Conservation (phyloP, 1,139 yeast genomes). For the Nakaseomyces nivariensis region DNA sequence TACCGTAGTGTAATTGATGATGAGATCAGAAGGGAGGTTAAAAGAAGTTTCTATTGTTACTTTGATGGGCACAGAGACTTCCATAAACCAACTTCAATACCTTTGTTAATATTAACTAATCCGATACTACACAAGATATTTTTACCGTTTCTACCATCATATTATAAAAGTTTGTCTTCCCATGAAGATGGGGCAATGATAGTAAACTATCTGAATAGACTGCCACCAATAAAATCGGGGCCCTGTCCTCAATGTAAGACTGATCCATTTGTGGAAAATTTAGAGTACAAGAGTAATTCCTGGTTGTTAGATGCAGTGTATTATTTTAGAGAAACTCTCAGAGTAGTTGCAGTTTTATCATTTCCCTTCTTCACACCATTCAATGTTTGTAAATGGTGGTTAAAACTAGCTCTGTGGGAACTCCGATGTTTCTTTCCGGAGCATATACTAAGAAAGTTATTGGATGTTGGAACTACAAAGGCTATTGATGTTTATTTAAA, state of each 20-base stretch:
- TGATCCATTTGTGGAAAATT: slow-evolving; percentile 7
- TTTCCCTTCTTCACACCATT: not conserved
- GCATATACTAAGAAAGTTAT: slow-evolving; percentile 28
- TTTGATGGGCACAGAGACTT: slow-evolving; percentile 9
- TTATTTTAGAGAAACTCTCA: not conserved
- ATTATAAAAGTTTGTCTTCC: not conserved
- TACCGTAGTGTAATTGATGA: not conserved
- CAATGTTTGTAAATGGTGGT: slow-evolving; percentile 5
- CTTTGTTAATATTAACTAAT: not conserved
- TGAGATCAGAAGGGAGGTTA: not conserved
- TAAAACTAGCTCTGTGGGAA: slow-evolving; percentile 14
- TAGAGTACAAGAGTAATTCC: slow-evolving; percentile 5
- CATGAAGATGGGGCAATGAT: slow-evolving; percentile 1
- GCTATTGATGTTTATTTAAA: slow-evolving; percentile 15
- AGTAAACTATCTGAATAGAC: not conserved
- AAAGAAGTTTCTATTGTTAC: slow-evolving; percentile 1
- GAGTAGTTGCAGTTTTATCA: not conserved
- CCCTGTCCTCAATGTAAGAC: slow-evolving; percentile 5
- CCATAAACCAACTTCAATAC: slow-evolving; percentile 3
- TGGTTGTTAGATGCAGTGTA: not conserved
- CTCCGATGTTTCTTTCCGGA: slow-evolving; percentile 24
- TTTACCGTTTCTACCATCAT: not conserved
- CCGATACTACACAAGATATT: not conserved
- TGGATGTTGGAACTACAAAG: slow-evolving; percentile 28
- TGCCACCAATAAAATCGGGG: slow-evolving; percentile 1